Evolutionary conservation across 2,329 filamentous ascomycete species (phyloP).

Genomic region (Diplodia intermedia): DNA sequence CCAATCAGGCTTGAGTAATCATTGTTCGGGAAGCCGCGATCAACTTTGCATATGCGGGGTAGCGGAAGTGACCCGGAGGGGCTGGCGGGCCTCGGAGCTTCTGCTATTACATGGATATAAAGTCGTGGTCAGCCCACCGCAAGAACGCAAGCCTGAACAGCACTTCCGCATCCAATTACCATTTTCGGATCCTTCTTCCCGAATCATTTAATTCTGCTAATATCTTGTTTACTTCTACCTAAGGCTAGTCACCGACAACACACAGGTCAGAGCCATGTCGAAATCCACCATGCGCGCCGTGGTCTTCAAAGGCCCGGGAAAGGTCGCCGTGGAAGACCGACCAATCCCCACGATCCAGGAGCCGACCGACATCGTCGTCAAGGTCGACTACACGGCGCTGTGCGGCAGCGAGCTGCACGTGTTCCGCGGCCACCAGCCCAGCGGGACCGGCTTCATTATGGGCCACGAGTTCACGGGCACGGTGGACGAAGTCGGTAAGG

Average conservation of each 20-base stretch:
- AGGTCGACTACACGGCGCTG: slow-evolving; percentile 80
- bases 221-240: neutral
- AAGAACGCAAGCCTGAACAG: neutral
- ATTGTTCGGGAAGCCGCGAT: slow-evolving; percentile 5
- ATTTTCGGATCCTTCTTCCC: neutral
- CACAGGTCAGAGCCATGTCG: slow-evolving; percentile 7
- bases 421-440: slow-evolving; percentile 80
- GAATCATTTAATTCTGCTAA: neutral
- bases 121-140: slow-evolving; percentile 22
- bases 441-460: slow-evolving; percentile 69
- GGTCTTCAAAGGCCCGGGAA: slow-evolving; percentile 79
- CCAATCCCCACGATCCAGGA: slow-evolving; percentile 77
- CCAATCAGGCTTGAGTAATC: slow-evolving; percentile 5
- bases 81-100: slow-evolving; percentile 20
- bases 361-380: slow-evolving; percentile 78
- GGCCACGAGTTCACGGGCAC: slow-evolving; percentile 88
- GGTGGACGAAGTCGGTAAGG: slow-evolving; percentile 70
- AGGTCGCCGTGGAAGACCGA: slow-evolving; percentile 78
- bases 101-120: slow-evolving; percentile 21
- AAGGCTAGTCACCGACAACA: neutral
- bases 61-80: slow-evolving; percentile 24
- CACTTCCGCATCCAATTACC: neutral
- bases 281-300: slow-evolving; percentile 79
- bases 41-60: slow-evolving; percentile 31
- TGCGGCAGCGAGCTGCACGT: slow-evolving; percentile 91